Base-by-base conservation (phyloP, 805 yeast genomes). In the Kurtzmaniella fragi region DNA sequence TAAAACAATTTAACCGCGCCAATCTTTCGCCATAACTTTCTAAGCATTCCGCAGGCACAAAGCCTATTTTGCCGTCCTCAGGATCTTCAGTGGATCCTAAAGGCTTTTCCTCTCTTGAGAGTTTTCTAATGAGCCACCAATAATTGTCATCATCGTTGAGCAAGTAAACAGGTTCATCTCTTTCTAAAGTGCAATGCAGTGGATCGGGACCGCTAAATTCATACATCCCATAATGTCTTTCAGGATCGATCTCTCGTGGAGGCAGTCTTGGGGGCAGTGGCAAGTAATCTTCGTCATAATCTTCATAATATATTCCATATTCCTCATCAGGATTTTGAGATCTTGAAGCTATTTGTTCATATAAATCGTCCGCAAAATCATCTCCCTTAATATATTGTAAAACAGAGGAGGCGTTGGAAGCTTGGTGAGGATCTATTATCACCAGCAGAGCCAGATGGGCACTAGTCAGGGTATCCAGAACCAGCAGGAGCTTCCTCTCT, bases 1-100 rank as follows among this genome's bases (percentile, higher is more conserved):
- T 82, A 78, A 91, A 87, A 61, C 96, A 86, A 57, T 93, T 93
- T 31, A 90, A 68, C 40, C 98, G 71, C 0, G 99, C 99, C 39
- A 93, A 63, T 42, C 98, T 70, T 61, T 93, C 99, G 34, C 80
- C 84, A 44, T 86, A 89, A 0, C 96, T 87, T 60, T 93, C 99
- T 28, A 93, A 65, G 42, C 93, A 79, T 58, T 93, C 99, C 1
- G 97, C 98, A 1, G 99, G 99, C 2, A 95, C 95, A 67, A 90
- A 93, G 1, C 99, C 99, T 38, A 91, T 80, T 48, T 80, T 74
- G 2, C 81, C 81, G 55, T 80, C 84, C 69, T 67, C 73, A 9
- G 30, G 43, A 7, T 42, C 50, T 20, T 46, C 53, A 20, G 34
- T 45, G 12, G 42, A 41, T 17, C 45, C 44, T 5, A 47, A 38